Evolutionary conservation across 192 early-diverging fungal species (phyloP), one percentile per base, ranked within the genome.

Genomic region (Thamnidium elegans): DNA sequence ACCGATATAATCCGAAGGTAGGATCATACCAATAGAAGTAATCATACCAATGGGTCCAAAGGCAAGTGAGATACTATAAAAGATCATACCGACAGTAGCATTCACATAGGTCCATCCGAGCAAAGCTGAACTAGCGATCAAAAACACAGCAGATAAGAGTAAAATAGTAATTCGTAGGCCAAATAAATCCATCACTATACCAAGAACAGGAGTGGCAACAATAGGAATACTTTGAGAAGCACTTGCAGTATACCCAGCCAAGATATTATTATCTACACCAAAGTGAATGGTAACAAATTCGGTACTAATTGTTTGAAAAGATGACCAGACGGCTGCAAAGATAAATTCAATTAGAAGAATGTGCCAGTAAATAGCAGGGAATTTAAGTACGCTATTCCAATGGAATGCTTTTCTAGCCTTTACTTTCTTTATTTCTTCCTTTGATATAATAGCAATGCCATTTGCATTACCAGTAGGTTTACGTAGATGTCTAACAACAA

Each of bases 41-140:
- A 87, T 80, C 65, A 82, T 80, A 7, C 77, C 65, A 56, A 87
- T 72, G 44, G 86, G 86, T 1, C 86, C 86, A 31, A 85, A 76
- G 2, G 82, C 79, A 31, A 87, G 74, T 21, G 86, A 84, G 4
- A 87, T 63, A 7, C 75, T 78, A 61, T 83, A 87, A 13, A 83
- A 74, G 0, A 84, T 63, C 70, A 83, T 67, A 8, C 83, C 85
- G n/a, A 85, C 61, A 14, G 82, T 62, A 20, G 85, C 79, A 46
- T 74, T 77, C 6, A 78, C 65, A 62, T 73, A 78, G 5, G 85
- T 85, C 65, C 82, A 87, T 11, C 85, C 83, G 46, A 87, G 70
- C 1, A 87, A 68, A 31, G 11, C 67, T 10, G 52, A 47, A 43
- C 67, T 69, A 21, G 70, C 46, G 15, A 74, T 65, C 32, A 74